Base-by-base conservation (phyloP, 2,329 filamentous ascomycete genomes). In the Aspergillus calidoustus region DNA sequence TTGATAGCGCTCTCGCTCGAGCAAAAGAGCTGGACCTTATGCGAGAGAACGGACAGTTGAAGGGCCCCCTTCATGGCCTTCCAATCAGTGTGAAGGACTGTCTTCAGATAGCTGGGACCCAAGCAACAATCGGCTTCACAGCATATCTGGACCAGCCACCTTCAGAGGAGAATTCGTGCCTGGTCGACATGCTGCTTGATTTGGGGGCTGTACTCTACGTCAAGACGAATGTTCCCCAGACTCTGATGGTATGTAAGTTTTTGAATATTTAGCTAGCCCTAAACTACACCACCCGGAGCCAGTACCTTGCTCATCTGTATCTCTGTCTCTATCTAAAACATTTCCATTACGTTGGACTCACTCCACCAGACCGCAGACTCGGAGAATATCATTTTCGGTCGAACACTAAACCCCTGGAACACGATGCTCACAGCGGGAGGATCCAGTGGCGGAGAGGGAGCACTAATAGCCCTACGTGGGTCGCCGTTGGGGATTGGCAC, bases 401-500 rank as follows among this genome's bases (percentile, higher is more conserved):
- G 77, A 11, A 77, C 75, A 0, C 62, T 78, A 22, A 81, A 81
- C 60, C 80, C 80, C 1, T 68, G 71, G 59, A 77, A 77, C 54
- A 73, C 69, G 1, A 53, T 51, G 4, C 50, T 78, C 4, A 71
- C 70, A 0, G 69, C 75, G 2, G 77, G 77, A 23, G 77, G 77
- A 2, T 75, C 72, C 15, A 77, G 74, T 15, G 77, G 77, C 17
- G 77, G 76, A 50, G 89, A 91, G 70, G 84, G 84, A 2, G 88
- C 89, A 0, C 77, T 91, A 1, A 81, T 91, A 31, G 77, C 80
- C 0, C 82, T 90, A 60, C 75, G 76, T 15, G 89, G 88, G n/a
- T 87, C 84, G 57, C 81, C 82, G 0, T 59, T 89, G 0, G 89
- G 89, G 4, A 79, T 89, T 0, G 87, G 87, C 1, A 87, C 87